Evolutionary conservation across 2,329 filamentous ascomycete genomes (phyloP), one percentile per base, ranked within the genome.

Genomic region (Hypoxylon sp.): DNA sequence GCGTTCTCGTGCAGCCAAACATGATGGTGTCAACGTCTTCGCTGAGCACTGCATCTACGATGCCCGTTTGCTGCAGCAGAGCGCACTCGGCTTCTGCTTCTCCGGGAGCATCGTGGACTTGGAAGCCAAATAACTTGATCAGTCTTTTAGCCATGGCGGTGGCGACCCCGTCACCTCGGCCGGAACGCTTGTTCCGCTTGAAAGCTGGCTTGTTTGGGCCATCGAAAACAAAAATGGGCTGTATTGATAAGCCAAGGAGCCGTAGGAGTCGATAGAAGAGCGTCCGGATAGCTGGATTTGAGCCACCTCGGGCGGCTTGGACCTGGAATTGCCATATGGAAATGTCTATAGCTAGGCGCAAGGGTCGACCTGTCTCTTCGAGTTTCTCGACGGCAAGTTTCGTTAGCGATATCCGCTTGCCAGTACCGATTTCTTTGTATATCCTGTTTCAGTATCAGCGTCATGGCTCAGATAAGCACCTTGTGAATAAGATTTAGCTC

Each of bases 71-170:
- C 76, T 99, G 94, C 2, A 99, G 80, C 15, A 96, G 82, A 0
- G 96, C 96, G 72, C 96, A 99, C 81, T 99, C 96, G 1, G 96
- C 96, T 78, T 99, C 96, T 2, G 95, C 96, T 78, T 99, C 96
- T 8, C 96, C 96, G 0, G 95, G 96, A 5, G 96, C 96, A 75
- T 93, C 89, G 78, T 98, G 94, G 53, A 88, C 87, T 1, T 90
- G 88, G 75, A 97, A 97, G 0, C 92, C 94, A 79, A 98, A 98
- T 0, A 96, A 83, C 54, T 91, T 89, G 51, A 98, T 89, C 4
- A 98, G 82, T 52, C 92, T 89, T 80, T 97, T 98, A 0, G 93
- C 93, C 67, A 94, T 88, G 48, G 92, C 89, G 39, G 89, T 89
- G 69, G 93, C 86, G 65, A 93, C 83, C 61, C 87, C 85, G 75